phyloP scores from a whole-genome alignment of 2,329 filamentous ascomycete species.

The Alternaria sp. region DNA sequence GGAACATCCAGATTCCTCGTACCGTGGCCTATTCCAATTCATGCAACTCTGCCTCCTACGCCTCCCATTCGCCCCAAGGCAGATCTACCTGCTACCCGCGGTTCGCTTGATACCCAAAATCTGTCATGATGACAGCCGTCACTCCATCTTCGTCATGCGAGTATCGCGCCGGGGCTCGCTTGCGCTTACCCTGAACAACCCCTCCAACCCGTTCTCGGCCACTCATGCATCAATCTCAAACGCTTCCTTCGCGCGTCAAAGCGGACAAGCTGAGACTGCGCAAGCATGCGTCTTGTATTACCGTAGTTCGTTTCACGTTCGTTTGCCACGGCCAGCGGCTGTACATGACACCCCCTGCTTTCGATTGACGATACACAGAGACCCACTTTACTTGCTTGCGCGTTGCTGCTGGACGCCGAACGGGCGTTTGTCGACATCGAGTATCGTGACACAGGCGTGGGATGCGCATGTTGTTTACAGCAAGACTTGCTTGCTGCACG shows the following conservation, averaged over 20 bases:
- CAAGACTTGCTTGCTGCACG: neutral
- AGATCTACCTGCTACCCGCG: neutral
- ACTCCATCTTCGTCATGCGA: constrained; percentile 8
- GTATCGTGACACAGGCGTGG: neutral
- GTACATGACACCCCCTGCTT: neutral
- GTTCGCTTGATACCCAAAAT: constrained; percentile 2
- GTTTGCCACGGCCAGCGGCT: neutral
- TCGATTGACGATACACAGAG: neutral
- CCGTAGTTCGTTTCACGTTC: constrained; percentile 17
- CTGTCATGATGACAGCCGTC: constrained; percentile 20
- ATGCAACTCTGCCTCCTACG: neutral
- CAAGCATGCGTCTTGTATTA: constrained; percentile 6
- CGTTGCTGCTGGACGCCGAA: constrained; percentile 1
- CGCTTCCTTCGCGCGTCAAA: constrained; percentile 8
- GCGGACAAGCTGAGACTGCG: constrained; percentile 6
- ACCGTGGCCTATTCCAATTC: neutral
- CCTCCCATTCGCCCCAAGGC: neutral
- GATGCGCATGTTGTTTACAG: neutral
- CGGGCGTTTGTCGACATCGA: neutral
- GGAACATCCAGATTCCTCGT: neutral
- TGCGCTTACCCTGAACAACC: neutral
- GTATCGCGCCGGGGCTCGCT: neutral
- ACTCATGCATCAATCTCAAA: constrained; percentile 18
- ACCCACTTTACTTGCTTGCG: constrained; percentile 1
- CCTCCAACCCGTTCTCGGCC: constrained; percentile 1